Evolutionary conservation across 2,329 filamentous ascomycete species (phyloP).

Genomic region (Colletotrichum godetiae): DNA sequence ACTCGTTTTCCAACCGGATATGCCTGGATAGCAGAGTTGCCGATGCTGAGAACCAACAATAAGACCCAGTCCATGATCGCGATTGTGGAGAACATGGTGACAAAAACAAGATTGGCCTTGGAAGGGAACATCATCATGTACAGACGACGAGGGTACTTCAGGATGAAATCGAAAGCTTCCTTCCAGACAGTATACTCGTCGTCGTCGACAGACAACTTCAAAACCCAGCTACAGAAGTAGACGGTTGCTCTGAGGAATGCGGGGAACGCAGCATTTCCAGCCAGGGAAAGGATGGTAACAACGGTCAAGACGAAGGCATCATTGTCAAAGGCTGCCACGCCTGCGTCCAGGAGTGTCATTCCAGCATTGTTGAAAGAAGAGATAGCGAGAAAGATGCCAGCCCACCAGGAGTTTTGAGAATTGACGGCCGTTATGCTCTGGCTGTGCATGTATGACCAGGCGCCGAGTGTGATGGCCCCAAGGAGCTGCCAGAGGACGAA

Average conservation of each 20-base stretch:
- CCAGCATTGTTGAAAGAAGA: slow-evolving; percentile 78
- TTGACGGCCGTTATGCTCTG: slow-evolving; percentile 62
- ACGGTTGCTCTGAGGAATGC: slow-evolving; percentile 70
- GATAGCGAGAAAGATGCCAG: slow-evolving; percentile 74
- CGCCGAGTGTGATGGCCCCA: slow-evolving; percentile 67
- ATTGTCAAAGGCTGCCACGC: slow-evolving; percentile 70
- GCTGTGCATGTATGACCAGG: slow-evolving; percentile 67
- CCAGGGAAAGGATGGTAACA: slow-evolving; percentile 69
- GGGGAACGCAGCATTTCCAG: slow-evolving; percentile 75
- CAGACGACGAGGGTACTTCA: slow-evolving; percentile 66
- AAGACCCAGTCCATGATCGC: slow-evolving; percentile 73
- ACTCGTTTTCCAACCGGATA: slow-evolving; percentile 66
- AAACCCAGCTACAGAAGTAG: slow-evolving; percentile 60
- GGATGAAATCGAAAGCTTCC: slow-evolving; percentile 64
- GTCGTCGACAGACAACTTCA: slow-evolving; percentile 51
- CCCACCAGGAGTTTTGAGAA: slow-evolving; percentile 74
- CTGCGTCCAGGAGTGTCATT: slow-evolving; percentile 74
- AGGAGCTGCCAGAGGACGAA: slow-evolving; percentile 69
- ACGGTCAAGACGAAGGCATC: slow-evolving; percentile 61
- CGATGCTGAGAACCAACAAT: slow-evolving; percentile 74
- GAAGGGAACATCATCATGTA: slow-evolving; percentile 74
- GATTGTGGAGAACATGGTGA: slow-evolving; percentile 69
- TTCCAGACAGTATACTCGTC: slow-evolving; percentile 54
- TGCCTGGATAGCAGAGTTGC: slow-evolving; percentile 64
- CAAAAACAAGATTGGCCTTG: slow-evolving; percentile 73